Conservation (phyloP, 2,329 filamentous ascomycete species). For the Fusarium penzigii region DNA sequence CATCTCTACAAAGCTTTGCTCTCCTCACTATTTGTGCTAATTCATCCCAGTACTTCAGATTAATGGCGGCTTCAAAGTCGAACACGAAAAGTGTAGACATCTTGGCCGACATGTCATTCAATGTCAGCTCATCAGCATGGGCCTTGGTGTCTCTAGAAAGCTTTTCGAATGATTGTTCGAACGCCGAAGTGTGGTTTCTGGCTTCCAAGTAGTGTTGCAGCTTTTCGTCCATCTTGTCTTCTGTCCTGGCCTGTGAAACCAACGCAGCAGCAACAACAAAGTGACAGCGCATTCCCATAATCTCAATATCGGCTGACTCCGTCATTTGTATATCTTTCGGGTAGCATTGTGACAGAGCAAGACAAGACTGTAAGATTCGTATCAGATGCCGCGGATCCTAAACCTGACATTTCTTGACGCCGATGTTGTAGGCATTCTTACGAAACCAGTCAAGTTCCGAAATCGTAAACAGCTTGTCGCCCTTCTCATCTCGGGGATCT, state of each 20-base stretch:
- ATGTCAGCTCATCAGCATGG: constrained; percentile 43
- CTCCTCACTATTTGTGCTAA: constrained; percentile 61
- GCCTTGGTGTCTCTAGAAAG: constrained; percentile 42
- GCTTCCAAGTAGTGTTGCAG: constrained; percentile 63
- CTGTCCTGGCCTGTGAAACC: constrained; percentile 52
- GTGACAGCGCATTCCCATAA: constrained; percentile 68
- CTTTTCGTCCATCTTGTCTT: constrained; percentile 51
- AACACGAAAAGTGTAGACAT: constrained; percentile 69
- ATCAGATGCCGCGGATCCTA: constrained; percentile 58
- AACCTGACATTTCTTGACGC: constrained; percentile 57
- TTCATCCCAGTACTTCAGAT: constrained; percentile 67
- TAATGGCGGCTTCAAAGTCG: constrained; percentile 75
- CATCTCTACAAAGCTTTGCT: constrained; percentile 45
- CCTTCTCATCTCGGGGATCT: constrained; percentile 40
- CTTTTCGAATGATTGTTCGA: constrained; percentile 59
- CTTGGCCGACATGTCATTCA: constrained; percentile 60
- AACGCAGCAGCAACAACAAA: constrained; percentile 62
- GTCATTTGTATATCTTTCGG: constrained; percentile 46
- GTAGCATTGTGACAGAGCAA: constrained; percentile 53
- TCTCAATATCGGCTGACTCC: constrained; percentile 48
- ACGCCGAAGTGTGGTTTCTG: constrained; percentile 61
- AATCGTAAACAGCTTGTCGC: constrained; percentile 55
- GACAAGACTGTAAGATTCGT: constrained; percentile 56
- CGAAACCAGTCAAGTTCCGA: constrained; percentile 82
- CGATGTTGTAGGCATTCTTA: constrained; percentile 78